phyloP scores from a whole-genome alignment of 2,329 filamentous ascomycete species.

The Arthrobotrys sinensis region DNA sequence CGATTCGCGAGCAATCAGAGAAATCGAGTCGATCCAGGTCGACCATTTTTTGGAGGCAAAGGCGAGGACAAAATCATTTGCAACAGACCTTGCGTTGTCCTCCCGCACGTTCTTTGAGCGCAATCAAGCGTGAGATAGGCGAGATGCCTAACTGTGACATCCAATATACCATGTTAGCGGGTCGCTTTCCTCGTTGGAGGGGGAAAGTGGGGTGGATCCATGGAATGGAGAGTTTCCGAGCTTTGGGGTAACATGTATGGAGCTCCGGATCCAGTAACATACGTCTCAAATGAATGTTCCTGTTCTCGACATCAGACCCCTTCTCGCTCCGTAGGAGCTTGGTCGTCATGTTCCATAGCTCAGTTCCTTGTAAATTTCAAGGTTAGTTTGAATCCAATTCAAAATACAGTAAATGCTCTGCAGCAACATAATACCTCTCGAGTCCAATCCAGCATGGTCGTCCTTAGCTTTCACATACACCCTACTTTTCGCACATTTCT shows the following conservation, averaged over 20 bases:
- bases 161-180: constrained; percentile 17
- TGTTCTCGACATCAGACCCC: constrained; percentile 40
- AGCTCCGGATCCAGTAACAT: constrained; percentile 16
- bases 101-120: constrained; percentile 57
- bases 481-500: constrained; percentile 48
- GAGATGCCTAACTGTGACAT: constrained; percentile 49
- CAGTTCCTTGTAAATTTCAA: constrained; percentile 40
- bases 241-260: background rate
- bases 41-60: background rate
- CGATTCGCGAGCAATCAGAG: constrained; percentile 21
- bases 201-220: too few species aligned
- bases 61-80: constrained; percentile 7
- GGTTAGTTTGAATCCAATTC: background rate
- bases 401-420: background rate
- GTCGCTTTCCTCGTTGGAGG: background rate
- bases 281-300: constrained; percentile 37
- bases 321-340: constrained; percentile 60
- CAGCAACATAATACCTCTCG: constrained; percentile 34
- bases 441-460: constrained; percentile 51
- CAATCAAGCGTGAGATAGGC: constrained; percentile 57
- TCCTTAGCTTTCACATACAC: constrained; percentile 35
- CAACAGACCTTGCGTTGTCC: constrained; percentile 50
- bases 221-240: constrained; percentile 16
- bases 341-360: constrained; percentile 52
- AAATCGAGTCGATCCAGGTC: constrained; percentile 23